Conservation (phyloP, 495 filamentous ascomycete species). For the Trichoderma reesei region DNA sequence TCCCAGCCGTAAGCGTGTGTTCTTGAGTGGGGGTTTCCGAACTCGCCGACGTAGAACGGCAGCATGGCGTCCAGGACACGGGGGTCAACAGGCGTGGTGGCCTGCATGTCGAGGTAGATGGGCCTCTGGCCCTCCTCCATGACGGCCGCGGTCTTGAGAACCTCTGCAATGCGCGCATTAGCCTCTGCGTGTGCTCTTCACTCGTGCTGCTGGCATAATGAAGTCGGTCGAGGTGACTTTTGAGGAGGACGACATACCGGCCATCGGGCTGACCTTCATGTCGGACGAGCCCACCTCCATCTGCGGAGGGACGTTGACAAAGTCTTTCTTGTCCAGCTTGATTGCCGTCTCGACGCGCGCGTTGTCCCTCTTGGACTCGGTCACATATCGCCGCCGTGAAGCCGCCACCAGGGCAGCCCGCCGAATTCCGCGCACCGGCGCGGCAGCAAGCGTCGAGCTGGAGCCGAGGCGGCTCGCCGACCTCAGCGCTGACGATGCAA, state of each 20-base stretch:
- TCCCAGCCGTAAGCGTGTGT: slow-evolving; percentile 99
- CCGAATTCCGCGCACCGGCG: slow-evolving; percentile 35
- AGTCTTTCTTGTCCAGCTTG: slow-evolving; percentile 70
- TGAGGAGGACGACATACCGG: slow-evolving; percentile 36
- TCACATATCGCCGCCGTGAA: slow-evolving; percentile 58
- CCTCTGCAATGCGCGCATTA: slow-evolving; percentile 35
- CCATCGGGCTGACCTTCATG: slow-evolving; percentile 65
- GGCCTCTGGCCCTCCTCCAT: slow-evolving; percentile 92
- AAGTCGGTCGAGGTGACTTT: background rate
- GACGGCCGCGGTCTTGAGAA: slow-evolving; percentile 83
- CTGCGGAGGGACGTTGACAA: slow-evolving; percentile 59
- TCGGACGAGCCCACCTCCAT: slow-evolving; percentile 44
- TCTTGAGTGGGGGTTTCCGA: slow-evolving; percentile 94
- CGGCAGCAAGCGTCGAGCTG: slow-evolving; percentile 38
- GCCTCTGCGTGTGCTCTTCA: slow-evolving; percentile 11
- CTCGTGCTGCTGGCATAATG: background rate
- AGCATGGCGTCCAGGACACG: slow-evolving; percentile 95
- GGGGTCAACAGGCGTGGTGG: slow-evolving; percentile 92
- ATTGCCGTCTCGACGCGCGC: slow-evolving; percentile 82
- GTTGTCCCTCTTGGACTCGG: slow-evolving; percentile 67
- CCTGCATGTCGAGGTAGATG: slow-evolving; percentile 98
- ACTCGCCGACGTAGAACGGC: slow-evolving; percentile 83
- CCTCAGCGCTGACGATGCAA: slow-evolving; percentile 62
- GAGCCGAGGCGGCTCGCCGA: slow-evolving; percentile 66
- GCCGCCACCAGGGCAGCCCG: slow-evolving; percentile 26